A percentile compares a stretch with the other conserved stretches of the same genome.
These are phyloP conservation scores for Mortierella antarctica DNA, from an alignment of 192 early-diverging fungal species.

Conservation along the genomic window DNA sequence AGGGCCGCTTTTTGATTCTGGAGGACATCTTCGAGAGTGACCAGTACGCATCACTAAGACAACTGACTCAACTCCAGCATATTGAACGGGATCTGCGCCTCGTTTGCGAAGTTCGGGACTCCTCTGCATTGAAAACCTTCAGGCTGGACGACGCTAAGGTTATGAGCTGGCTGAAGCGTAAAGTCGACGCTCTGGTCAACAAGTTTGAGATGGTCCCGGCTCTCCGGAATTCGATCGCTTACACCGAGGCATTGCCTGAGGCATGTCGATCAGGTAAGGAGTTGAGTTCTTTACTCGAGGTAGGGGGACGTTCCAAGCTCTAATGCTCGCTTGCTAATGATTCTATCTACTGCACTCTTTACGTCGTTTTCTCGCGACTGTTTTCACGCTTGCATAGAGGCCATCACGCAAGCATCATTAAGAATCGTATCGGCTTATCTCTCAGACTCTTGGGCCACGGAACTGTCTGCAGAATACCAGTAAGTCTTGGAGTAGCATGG, in stretches of 20 bases:
- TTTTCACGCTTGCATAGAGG: constrained; percentile 13
- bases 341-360: neutral
- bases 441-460: constrained; percentile 35
- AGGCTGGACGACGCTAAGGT: constrained; percentile 50
- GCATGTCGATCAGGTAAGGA: constrained; percentile 18
- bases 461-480: constrained; percentile 43
- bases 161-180: constrained; percentile 55
- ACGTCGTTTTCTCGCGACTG: neutral
- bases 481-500: constrained; percentile 3
- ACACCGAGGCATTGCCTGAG: constrained; percentile 35
- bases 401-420: constrained; percentile 26
- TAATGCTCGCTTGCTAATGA: too few species aligned
- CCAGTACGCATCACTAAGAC: constrained; percentile 51
- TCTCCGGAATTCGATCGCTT: constrained; percentile 30
- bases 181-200: constrained; percentile 26
- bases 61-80: constrained; percentile 29
- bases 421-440: constrained; percentile 45
- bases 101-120: constrained; percentile 51
- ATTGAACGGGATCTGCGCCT: constrained; percentile 19
- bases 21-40: constrained; percentile 51
- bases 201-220: constrained; percentile 20
- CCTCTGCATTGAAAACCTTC: constrained; percentile 18
- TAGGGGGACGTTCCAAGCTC: too few species aligned
- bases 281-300: neutral
- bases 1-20: constrained; percentile 49